Evolutionary conservation across 192 early-diverging fungal genomes (phyloP).

Genomic region (Neocallimastix lanati): DNA sequence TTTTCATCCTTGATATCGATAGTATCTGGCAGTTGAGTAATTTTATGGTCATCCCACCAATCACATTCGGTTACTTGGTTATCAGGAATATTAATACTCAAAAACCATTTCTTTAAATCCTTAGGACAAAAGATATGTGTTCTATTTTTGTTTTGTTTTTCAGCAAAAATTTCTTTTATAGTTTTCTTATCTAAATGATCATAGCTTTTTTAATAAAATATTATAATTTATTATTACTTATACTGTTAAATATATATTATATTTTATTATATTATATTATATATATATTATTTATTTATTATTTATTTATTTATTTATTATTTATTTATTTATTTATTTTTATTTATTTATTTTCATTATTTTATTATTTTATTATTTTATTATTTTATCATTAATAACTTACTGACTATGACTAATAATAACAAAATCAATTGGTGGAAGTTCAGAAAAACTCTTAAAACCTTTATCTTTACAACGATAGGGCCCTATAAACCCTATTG

Average conservation of each 20-base stretch:
- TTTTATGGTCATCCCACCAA: slow-evolving; percentile 51
- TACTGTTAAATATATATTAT: too few relatives aligned
- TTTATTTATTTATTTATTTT: too few relatives aligned
- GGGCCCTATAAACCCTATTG: slow-evolving; percentile 42
- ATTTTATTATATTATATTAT: too few relatives aligned
- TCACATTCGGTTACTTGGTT: slow-evolving; percentile 39
- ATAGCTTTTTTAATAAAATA: too few relatives aligned
- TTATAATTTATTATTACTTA: too few relatives aligned
- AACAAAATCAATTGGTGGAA: slow-evolving; percentile 49
- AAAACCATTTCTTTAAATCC: slow-evolving; percentile 50
- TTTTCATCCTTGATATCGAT: slow-evolving; percentile 6
- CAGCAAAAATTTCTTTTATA: slow-evolving; percentile 24
- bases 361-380: too few relatives aligned
- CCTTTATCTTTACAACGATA: too few relatives aligned
- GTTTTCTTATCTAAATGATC: slow-evolving; percentile 63
- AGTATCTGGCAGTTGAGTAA: slow-evolving; percentile 1
- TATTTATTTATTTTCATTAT: too few relatives aligned
- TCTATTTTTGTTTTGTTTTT: slow-evolving; percentile 10
- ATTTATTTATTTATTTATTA: too few relatives aligned
- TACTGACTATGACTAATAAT: slow-evolving; percentile 66
- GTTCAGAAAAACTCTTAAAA: too few relatives aligned
- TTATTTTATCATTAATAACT: too few relatives aligned
- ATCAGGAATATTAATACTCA: slow-evolving; percentile 17
- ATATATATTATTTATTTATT: too few relatives aligned
- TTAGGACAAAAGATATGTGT: slow-evolving; percentile 55